Evolutionary conservation across 2,329 filamentous ascomycete genomes (phyloP).

Genomic region (Daldinia sp.): DNA sequence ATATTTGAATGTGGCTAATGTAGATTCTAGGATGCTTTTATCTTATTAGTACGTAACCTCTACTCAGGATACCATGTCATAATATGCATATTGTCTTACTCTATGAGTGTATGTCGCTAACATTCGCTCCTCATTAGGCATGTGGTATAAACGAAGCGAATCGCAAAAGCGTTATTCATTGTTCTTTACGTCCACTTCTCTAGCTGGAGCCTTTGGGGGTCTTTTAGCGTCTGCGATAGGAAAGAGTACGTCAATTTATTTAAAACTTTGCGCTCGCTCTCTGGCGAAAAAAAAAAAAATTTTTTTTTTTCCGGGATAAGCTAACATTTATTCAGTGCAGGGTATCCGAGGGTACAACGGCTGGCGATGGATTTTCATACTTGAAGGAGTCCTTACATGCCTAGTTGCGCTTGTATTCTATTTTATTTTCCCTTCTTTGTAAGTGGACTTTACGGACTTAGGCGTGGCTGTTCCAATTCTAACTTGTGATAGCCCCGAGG

Average conservation of each 20-base stretch:
- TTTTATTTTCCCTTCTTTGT: conserved; percentile 79
- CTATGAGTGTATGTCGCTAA: conserved; percentile 32
- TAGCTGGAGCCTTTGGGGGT: conserved; percentile 87
- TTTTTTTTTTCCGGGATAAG: neutral
- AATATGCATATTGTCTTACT: neutral
- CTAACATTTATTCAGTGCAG: conserved; percentile 65
- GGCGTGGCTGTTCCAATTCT: neutral
- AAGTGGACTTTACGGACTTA: conserved; percentile 40
- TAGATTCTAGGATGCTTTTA: conserved; percentile 72
- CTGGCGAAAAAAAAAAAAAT: neutral
- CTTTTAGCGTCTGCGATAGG: conserved; percentile 87
- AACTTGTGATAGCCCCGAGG: conserved; percentile 66
- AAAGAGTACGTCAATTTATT: conserved; percentile 64
- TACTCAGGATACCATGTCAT: conserved; percentile 53
- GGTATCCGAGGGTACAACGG: conserved; percentile 74
- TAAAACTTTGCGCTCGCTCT: neutral
- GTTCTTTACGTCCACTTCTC: conserved; percentile 87
- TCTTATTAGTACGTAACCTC: conserved; percentile 74
- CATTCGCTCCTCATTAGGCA: conserved; percentile 59
- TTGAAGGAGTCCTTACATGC: conserved; percentile 71
- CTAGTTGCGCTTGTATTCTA: conserved; percentile 65
- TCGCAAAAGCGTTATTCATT: conserved; percentile 93
- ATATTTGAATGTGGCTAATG: conserved; percentile 29
- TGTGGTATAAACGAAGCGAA: conserved; percentile 91
- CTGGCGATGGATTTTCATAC: conserved; percentile 87